Evolutionary conservation across 1,284 basidiomycete species (phyloP), one percentile per base, ranked within the genome.

Genomic region (Ceratobasidium sp.): DNA sequence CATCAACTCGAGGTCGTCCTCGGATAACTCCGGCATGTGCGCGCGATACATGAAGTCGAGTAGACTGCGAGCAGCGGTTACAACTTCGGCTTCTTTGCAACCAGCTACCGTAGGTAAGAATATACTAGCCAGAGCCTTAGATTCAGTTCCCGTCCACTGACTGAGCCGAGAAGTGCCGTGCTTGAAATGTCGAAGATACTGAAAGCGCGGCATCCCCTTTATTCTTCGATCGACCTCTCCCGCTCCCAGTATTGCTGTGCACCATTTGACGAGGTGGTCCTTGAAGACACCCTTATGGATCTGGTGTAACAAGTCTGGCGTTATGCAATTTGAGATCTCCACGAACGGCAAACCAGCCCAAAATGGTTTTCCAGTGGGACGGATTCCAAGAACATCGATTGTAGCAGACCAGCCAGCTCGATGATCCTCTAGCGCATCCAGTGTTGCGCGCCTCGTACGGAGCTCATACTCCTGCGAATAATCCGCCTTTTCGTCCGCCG

Each of bases 251-350:
- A 77, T 7, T 0, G 13, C 28, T 1, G 48, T 79, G 10, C 62
- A 80, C 84, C 84, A 85, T 15, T 80, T 70, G 2, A 83, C 78
- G 10, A 84, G 68, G 68, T 84, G 83, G 48, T 83, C 81, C 20
- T 82, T 80, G 77, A 84, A 83, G 2, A 84, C 79, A 0, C 84
- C 83, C 71, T 84, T 82, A 78, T 84, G 81, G 0, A 84, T 76
- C 73, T 84, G 83, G 75, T 85, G 84, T 23, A 84, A 78, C 48
- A 84, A 68, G 76, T 85, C 83, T 6, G 84, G 83, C 0, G 83
- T 83, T 59, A 84, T 77, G 44, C 75, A 80, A 0, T 15, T 15
- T 77, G 81, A 83, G 50, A 84, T 83, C 69, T 84, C 75, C 52
- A 62, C 46, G 46, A 81, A 80, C 0, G 82, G 83, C 1, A 84